phyloP scores from a whole-genome alignment of 352 stramenopile genomes.

The Pilasporangium apinafurcum region DNA sequence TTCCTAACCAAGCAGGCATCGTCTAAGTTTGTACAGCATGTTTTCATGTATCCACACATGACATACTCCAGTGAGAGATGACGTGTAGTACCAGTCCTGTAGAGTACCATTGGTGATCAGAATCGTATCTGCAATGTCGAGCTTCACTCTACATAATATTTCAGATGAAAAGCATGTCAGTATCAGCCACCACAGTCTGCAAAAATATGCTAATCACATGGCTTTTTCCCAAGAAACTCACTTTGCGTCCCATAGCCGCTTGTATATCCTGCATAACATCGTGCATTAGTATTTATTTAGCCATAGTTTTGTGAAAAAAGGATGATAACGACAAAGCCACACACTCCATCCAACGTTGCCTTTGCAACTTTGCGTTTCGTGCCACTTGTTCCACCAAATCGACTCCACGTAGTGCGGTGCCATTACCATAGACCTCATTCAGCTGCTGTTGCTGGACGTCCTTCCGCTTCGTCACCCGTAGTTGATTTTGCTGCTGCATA shows the following conservation, averaged over 20 bases:
- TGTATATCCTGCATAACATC: conserved; percentile 29
- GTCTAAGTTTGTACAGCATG: background rate
- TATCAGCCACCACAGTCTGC: too few species aligned
- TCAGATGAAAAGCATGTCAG: background rate
- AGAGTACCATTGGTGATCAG: conserved; percentile 33
- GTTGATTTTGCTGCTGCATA: background rate
- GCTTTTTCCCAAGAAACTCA: conserved; percentile 7
- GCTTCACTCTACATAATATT: conserved; percentile 22
- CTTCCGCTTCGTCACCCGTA: background rate
- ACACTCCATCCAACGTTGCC: conserved; percentile 51
- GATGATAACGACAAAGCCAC: background rate
- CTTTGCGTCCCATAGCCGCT: conserved; percentile 52
- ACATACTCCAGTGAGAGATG: conserved; percentile 36
- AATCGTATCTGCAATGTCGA: conserved; percentile 57
- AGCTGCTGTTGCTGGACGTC: conserved; percentile 3
- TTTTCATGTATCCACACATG: background rate
- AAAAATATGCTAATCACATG: background rate
- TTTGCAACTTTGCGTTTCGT: conserved; percentile 35
- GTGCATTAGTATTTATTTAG: background rate
- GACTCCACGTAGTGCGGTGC: conserved; percentile 18
- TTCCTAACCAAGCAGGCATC: conserved; percentile 17
- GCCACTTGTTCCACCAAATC: conserved; percentile 53
- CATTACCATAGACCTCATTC: background rate
- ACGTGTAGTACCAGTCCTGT: conserved; percentile 60
- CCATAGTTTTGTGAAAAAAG: background rate